Evolutionary conservation across 129 eudicot genomes (phyloP).

Genomic region (Saussurea involucrata): DNA sequence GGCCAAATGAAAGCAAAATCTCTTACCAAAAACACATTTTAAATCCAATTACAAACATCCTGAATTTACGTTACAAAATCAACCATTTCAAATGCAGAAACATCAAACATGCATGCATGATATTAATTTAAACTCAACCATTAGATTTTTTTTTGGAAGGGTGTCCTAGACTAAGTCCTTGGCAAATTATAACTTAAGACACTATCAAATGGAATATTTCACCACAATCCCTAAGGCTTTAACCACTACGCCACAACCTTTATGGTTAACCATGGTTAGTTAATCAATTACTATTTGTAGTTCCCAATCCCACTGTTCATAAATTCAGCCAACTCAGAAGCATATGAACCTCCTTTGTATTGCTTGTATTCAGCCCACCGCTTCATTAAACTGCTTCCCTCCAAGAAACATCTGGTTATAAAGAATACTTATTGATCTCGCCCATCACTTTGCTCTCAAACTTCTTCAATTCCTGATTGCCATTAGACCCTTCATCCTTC

Average conservation of each 20-base stretch:
- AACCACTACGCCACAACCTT: too few relatives aligned
- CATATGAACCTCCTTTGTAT: constrained; percentile 14
- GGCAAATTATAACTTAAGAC: too few relatives aligned
- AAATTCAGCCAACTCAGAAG: constrained; percentile 22
- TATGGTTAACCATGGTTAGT: neutral
- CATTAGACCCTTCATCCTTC: constrained; percentile 4
- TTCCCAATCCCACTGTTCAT: constrained; percentile 22
- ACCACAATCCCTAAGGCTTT: too few relatives aligned
- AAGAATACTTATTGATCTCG: constrained; percentile 6
- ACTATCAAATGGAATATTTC: too few relatives aligned
- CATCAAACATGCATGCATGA: too few relatives aligned
- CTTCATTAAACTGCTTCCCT: constrained; percentile 38
- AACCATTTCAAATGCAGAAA: neutral
- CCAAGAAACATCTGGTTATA: constrained; percentile 38
- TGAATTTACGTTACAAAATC: too few relatives aligned
- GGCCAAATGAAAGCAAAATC: too few relatives aligned
- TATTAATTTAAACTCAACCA: neutral
- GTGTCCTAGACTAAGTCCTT: too few relatives aligned
- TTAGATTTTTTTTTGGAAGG: too few relatives aligned
- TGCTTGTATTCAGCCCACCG: constrained; percentile 40
- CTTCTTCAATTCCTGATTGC: neutral
- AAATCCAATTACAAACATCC: too few relatives aligned
- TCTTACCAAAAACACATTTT: too few relatives aligned
- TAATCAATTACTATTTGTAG: neutral
- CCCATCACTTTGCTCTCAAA: constrained; percentile 44